phyloP scores from a whole-genome alignment of 192 early-diverging fungal species.

The Tieghemiomyces parasiticus region DNA sequence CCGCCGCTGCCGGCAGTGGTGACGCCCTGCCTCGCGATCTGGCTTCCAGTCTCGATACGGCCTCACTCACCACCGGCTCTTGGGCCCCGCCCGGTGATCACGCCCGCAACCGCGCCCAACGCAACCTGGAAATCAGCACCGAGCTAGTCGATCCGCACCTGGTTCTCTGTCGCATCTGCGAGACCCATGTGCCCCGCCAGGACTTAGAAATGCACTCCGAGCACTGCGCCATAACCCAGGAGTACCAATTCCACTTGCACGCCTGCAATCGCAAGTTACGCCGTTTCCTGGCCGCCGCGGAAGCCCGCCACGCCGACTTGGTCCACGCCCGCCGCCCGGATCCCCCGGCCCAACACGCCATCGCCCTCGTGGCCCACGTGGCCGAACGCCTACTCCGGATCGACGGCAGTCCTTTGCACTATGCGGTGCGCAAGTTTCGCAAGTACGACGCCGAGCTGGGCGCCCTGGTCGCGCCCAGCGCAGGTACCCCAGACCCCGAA shows the following conservation, averaged over 20 bases:
- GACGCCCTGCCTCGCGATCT: neutral
- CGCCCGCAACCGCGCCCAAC: neutral
- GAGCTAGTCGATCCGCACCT: constrained; percentile 12
- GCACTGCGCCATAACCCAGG: constrained; percentile 59
- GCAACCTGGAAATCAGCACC: constrained; percentile 1
- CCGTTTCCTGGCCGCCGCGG: constrained; percentile 33
- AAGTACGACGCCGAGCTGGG: constrained; percentile 8
- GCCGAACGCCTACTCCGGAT: constrained; percentile 18
- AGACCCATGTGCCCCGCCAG: constrained; percentile 47
- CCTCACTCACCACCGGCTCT: constrained; percentile 4
- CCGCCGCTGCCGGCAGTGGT: neutral
- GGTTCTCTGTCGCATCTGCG: constrained; percentile 78
- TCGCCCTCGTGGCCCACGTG: constrained; percentile 22
- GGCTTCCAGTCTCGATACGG: constrained; percentile 6
- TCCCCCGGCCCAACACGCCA: no score
- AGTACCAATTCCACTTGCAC: constrained; percentile 45
- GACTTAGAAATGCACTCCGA: constrained; percentile 66
- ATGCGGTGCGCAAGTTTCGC: constrained; percentile 3
- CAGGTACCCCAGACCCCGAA: constrained; percentile 31
- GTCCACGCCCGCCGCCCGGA: constrained; percentile 22
- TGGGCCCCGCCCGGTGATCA: constrained; percentile 5
- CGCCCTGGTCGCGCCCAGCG: no score
- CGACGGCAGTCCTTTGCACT: constrained; percentile 8
- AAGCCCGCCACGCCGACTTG: constrained; percentile 29
- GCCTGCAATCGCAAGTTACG: constrained; percentile 39